A percentile compares a stretch with the other conserved stretches of the same genome.
phyloP scores from a whole-genome alignment of 1,284 basidiomycete species.

The Cutaneotrichosporon sp. region DNA sequence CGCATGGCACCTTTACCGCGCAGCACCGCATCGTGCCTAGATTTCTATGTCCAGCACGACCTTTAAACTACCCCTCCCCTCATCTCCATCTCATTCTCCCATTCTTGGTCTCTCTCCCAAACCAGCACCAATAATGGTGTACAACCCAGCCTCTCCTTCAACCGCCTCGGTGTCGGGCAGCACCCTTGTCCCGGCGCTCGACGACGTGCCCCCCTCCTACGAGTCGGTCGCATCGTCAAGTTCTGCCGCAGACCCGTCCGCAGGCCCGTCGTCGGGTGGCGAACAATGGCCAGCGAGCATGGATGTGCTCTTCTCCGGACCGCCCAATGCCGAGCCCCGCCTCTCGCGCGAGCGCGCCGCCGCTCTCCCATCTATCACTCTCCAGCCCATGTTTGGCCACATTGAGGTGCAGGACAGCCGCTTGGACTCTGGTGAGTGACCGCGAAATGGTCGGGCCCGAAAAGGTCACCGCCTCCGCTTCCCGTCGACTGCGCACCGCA shows the following conservation, averaged over 20 bases:
- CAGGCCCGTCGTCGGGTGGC: neutral
- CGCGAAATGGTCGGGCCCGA: neutral
- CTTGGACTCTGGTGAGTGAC: constrained; percentile 28
- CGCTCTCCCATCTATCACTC: constrained; percentile 15
- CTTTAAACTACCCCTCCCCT: too few relatives aligned
- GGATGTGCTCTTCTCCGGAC: constrained; percentile 27
- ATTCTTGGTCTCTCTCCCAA: too few relatives aligned
- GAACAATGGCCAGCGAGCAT: constrained; percentile 18
- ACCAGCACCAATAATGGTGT: constrained; percentile 2
- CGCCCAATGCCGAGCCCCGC: constrained; percentile 31
- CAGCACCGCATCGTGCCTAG: too few relatives aligned
- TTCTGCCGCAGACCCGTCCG: neutral
- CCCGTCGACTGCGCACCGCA: neutral
- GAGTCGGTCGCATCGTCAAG: constrained; percentile 18
- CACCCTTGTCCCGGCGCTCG: constrained; percentile 3
- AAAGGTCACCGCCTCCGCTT: neutral
- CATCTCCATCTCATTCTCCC: too few relatives aligned
- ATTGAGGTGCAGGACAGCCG: constrained; percentile 23
- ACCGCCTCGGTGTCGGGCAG: neutral
- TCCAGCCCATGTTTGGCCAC: neutral
- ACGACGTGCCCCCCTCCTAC: constrained; percentile 35
- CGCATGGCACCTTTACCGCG: too few relatives aligned
- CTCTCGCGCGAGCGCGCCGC: constrained; percentile 15
- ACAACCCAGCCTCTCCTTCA: constrained; percentile 6
- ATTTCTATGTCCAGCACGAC: too few relatives aligned